phyloP scores from a whole-genome alignment of 768 basidiomycete species.

The Polyporus arcularius region DNA sequence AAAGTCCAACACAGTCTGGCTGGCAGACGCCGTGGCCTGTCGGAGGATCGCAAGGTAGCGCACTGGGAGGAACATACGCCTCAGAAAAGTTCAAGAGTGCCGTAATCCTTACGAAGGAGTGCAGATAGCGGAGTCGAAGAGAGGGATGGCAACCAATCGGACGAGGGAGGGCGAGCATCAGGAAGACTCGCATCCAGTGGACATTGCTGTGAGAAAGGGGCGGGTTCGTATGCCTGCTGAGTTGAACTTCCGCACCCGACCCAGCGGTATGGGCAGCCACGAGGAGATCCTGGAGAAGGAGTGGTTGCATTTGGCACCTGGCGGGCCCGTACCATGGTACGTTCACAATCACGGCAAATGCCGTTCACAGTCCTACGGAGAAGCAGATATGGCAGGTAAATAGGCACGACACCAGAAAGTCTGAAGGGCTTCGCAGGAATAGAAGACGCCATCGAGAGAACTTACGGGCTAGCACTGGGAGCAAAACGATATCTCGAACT shows the following conservation, averaged over 20 bases:
- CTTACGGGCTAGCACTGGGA: neutral
- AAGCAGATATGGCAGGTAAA: constrained; percentile 16
- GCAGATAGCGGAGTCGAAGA: constrained; percentile 15
- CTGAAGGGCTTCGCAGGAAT: constrained; percentile 5
- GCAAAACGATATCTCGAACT: neutral
- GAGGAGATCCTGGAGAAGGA: neutral
- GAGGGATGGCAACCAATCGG: constrained; percentile 16
- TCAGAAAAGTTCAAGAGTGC: constrained; percentile 8
- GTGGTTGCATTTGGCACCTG: constrained; percentile 7
- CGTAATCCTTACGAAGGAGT: constrained; percentile 6
- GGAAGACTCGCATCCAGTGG: constrained; percentile 13
- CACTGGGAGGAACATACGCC: neutral
- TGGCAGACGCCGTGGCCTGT: neutral
- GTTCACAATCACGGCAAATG: constrained; percentile 7
- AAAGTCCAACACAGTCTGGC: neutral
- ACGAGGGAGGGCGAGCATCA: constrained; percentile 19
- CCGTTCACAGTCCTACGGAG: constrained; percentile 16
- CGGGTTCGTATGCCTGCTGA: neutral
- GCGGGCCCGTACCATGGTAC: constrained; percentile 11
- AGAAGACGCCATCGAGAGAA: constrained; percentile 4
- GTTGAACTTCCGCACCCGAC: constrained; percentile 1
- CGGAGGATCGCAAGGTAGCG: constrained; percentile 13
- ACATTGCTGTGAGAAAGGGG: constrained; percentile 17
- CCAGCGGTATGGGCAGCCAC: constrained; percentile 4
- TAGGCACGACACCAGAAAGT: constrained; percentile 9